phyloP scores from a whole-genome alignment of 345 rosid genomes.

The Tarenaya hassleriana region DNA sequence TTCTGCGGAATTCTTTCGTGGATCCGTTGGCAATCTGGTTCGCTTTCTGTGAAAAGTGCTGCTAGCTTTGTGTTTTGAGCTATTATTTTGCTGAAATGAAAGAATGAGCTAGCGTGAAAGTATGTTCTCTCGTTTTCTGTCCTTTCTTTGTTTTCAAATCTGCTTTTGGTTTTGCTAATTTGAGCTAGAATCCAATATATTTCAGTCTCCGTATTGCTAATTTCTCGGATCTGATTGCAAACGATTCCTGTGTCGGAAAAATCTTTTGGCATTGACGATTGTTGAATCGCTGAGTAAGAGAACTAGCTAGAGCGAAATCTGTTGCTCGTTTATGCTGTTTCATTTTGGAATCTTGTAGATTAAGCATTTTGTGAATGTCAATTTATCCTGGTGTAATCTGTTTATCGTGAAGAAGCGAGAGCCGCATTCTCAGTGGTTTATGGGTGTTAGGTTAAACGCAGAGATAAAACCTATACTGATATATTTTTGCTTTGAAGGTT shows the following conservation, averaged over 20 bases:
- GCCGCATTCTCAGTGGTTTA: no score
- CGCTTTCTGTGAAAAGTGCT: not conserved
- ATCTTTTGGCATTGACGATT: not conserved
- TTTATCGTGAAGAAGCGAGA: not conserved
- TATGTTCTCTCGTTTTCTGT: no score
- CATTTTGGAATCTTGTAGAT: not conserved
- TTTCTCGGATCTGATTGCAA: constrained; percentile 16
- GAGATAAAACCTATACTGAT: no score
- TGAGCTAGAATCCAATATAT: constrained; percentile 5
- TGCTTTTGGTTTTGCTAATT: not conserved
- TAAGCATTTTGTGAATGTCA: no score
- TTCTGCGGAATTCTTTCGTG: constrained; percentile 13
- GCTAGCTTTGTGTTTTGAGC: constrained; percentile 1
- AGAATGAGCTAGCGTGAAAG: not conserved
- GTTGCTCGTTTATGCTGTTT: constrained; percentile 13
- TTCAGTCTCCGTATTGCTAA: not conserved
- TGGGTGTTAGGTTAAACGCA: not conserved
- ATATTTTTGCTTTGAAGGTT: no score
- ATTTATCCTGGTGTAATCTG: no score
- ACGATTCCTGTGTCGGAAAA: constrained; percentile 7
- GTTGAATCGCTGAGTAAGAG: not conserved
- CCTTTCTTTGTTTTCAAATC: no score
- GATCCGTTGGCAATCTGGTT: constrained; percentile 18
- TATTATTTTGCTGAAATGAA: constrained; percentile 8
- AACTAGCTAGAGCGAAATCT: not conserved